Conservation (phyloP, 1,284 basidiomycete species). For the Sanghuangporus sanghuang region DNA sequence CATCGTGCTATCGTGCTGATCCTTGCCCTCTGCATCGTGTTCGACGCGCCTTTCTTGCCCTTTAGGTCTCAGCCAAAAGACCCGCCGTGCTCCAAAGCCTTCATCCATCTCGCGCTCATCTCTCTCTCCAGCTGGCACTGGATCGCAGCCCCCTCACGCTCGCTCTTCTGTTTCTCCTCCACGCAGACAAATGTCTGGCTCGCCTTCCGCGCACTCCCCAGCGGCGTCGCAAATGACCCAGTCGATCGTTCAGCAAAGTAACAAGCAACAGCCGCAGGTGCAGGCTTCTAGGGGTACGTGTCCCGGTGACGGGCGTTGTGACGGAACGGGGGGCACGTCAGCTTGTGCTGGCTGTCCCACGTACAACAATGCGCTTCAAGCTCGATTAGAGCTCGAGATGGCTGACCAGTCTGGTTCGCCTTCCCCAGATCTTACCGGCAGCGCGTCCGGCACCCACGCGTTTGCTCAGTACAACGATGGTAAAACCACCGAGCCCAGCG, state of each 20-base stretch:
- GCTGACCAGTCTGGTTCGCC: slow-evolving; percentile 23
- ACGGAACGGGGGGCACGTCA: slow-evolving; percentile 88
- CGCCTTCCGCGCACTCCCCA: slow-evolving; percentile 8
- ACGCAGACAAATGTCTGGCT: slow-evolving; percentile 15
- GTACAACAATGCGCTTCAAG: slow-evolving; percentile 75
- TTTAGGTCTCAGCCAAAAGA: slow-evolving; percentile 64
- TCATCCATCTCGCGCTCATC: slow-evolving; percentile 39
- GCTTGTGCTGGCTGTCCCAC: slow-evolving; percentile 93
- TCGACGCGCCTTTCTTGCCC: slow-evolving; percentile 26
- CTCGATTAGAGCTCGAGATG: slow-evolving; percentile 31
- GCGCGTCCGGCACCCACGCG: slow-evolving; percentile 11
- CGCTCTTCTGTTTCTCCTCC: slow-evolving; percentile 9
- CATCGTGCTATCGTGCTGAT: slow-evolving; percentile 15
- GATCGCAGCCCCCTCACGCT: slow-evolving; percentile 26
- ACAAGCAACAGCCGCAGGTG: slow-evolving; percentile 29
- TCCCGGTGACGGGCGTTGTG: slow-evolving; percentile 92
- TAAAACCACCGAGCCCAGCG: slow-evolving; percentile 24
- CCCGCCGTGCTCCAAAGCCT: slow-evolving; percentile 53
- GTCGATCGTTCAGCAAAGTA: slow-evolving; percentile 22
- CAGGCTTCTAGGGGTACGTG: slow-evolving; percentile 65
- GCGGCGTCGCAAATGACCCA: slow-evolving; percentile 26
- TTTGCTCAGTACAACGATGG: slow-evolving; percentile 5
- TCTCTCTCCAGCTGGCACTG: slow-evolving; percentile 30
- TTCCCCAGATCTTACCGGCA: slow-evolving; percentile 17
- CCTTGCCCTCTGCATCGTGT: slow-evolving; percentile 18